Percentiles rank a stretch among this genome's conserved stretches.
Evolutionary conservation across 2,329 filamentous ascomycete genomes (phyloP).

Genomic region (Epichloe glyceriae): DNA sequence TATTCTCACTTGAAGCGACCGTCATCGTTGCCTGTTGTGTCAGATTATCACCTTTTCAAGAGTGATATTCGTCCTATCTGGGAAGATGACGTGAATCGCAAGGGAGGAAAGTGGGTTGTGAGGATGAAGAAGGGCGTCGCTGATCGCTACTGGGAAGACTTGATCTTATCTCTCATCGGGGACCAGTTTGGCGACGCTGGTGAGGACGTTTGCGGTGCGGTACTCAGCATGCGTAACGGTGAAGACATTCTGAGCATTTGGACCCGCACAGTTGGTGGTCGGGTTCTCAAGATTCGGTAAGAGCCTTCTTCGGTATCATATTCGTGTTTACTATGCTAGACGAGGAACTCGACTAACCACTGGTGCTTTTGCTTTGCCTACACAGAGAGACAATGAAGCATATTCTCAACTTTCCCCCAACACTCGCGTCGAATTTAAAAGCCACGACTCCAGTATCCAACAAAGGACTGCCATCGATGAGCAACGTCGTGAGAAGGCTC

Average conservation of each 20-base stretch:
- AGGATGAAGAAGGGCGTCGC: conserved; percentile 93
- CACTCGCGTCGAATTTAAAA: conserved; percentile 89
- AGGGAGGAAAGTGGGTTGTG: conserved; percentile 95
- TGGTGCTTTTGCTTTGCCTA: not conserved
- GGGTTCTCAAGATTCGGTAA: conserved; percentile 92
- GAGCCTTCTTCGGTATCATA: conserved; percentile 14
- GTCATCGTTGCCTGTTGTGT: conserved; percentile 76
- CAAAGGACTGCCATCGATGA: conserved; percentile 85
- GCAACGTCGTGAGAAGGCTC: conserved; percentile 71
- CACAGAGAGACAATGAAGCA: conserved; percentile 85
- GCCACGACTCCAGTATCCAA: conserved; percentile 89
- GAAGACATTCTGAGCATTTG: conserved; percentile 97
- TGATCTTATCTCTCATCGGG: conserved; percentile 79
- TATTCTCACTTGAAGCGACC: conserved; percentile 85
- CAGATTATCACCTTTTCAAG: conserved; percentile 97
- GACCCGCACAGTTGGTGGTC: conserved; percentile 85
- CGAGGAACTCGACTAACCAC: not conserved
- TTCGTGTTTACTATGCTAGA: not conserved
- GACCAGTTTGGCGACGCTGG: conserved; percentile 88
- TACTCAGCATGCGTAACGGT: conserved; percentile 85
- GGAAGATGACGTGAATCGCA: conserved; percentile 96
- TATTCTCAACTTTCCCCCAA: conserved; percentile 75
- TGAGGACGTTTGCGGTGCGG: conserved; percentile 89
- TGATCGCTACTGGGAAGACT: conserved; percentile 93
- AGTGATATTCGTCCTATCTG: conserved; percentile 93